These are phyloP conservation scores for Gossypium turneri DNA, from an alignment of 345 rosid species.

Conservation along the genomic window DNA sequence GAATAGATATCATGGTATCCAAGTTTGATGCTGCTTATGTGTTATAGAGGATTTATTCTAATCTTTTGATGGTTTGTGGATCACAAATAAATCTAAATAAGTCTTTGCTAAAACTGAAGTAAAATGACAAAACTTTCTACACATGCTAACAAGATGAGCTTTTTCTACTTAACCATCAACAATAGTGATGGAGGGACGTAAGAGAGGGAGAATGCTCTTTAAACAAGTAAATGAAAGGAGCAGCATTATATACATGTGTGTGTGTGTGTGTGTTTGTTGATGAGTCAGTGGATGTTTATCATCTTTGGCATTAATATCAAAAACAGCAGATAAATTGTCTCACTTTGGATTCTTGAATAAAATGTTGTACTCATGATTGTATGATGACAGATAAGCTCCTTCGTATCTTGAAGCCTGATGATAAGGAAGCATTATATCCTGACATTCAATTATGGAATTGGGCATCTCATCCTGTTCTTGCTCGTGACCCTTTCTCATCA, in stretches of 20 bases:
- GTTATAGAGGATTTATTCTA: background rate
- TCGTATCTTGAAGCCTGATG: slow-evolving; percentile 40
- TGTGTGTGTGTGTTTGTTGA: background rate
- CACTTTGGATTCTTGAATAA: background rate
- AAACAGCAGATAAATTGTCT: background rate
- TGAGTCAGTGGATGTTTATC: background rate
- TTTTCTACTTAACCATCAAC: background rate
- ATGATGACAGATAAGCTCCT: slow-evolving; percentile 42
- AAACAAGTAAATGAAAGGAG: background rate
- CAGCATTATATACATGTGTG: background rate
- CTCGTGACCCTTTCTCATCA: slow-evolving; percentile 90
- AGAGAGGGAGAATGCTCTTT: background rate
- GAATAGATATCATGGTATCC: background rate
- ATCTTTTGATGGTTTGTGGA: background rate
- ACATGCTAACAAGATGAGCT: background rate
- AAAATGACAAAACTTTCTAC: background rate
- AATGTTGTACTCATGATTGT: slow-evolving; percentile 1
- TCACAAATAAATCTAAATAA: background rate
- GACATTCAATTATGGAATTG: slow-evolving; percentile 67
- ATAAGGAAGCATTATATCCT: slow-evolving; percentile 40
- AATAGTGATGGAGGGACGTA: background rate
- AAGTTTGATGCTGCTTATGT: background rate
- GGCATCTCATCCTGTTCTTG: slow-evolving; percentile 83
- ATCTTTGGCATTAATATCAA: background rate
- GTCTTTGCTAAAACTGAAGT: slow-evolving; percentile 1